phyloP scores from a whole-genome alignment of 345 rosid genomes.

The Lumnitzera racemosa region DNA sequence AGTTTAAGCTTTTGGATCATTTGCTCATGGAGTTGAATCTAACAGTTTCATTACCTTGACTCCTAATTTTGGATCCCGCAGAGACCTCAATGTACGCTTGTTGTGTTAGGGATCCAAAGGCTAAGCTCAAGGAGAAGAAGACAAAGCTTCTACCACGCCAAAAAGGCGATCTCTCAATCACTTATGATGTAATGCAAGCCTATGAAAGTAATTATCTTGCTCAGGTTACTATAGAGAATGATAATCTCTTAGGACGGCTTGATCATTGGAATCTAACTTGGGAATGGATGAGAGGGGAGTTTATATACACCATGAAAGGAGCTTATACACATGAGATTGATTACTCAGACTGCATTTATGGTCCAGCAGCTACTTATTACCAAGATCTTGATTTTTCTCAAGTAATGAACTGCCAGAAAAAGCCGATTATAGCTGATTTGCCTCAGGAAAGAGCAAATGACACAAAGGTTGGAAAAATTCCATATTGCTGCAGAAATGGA shows the following conservation, averaged over 20 bases:
- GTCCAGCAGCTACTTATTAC: conserved; percentile 50
- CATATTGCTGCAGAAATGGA: conserved; percentile 77
- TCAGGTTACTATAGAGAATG: conserved; percentile 78
- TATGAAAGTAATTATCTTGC: conserved; percentile 65
- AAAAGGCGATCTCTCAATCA: conserved; percentile 54
- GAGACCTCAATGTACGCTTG: conserved; percentile 66
- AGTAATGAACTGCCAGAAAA: conserved; percentile 64
- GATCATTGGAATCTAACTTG: conserved; percentile 90
- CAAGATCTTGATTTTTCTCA: conserved; percentile 52
- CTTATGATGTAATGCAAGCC: conserved; percentile 64
- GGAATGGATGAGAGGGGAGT: conserved; percentile 92
- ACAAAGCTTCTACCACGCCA: conserved; percentile 41
- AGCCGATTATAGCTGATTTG: conserved; percentile 64
- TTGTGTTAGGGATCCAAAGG: conserved; percentile 63
- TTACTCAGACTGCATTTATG: conserved; percentile 50
- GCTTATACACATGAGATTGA: conserved; percentile 59
- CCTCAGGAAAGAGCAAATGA: conserved; percentile 52
- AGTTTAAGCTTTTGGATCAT: no score
- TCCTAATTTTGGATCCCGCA: conserved; percentile 7
- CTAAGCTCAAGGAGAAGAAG: conserved; percentile 25
- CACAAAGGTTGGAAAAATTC: conserved; percentile 45
- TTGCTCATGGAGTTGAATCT: no score
- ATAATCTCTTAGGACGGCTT: conserved; percentile 58
- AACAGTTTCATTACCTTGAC: background rate
- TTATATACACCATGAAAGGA: conserved; percentile 74